These are phyloP conservation scores for Lactifluus subvellereus DNA, from an alignment of 768 basidiomycete species.

Conservation along the genomic window DNA sequence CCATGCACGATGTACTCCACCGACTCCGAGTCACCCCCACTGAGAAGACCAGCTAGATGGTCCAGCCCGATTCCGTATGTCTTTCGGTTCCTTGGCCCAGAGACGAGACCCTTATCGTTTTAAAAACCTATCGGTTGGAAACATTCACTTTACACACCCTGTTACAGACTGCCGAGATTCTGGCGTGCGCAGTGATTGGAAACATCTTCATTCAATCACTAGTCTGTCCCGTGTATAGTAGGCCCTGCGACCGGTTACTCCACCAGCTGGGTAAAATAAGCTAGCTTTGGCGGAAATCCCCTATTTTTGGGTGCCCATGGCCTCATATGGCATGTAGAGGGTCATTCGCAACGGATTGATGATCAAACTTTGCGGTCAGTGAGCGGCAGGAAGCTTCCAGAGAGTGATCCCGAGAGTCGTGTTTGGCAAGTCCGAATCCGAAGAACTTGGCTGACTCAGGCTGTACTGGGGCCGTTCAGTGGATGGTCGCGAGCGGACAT, in stretches of 20 bases:
- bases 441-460: background rate
- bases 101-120: background rate
- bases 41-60: too few species aligned
- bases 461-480: background rate
- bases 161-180: background rate
- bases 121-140: background rate
- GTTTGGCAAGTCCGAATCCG: background rate
- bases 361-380: background rate
- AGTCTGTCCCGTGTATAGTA: background rate
- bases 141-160: background rate
- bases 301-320: background rate
- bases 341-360: background rate
- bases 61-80: background rate
- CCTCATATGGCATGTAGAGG: background rate
- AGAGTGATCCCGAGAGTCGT: background rate
- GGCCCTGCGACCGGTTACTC: background rate
- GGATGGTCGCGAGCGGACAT: background rate
- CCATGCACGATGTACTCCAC: too few species aligned
- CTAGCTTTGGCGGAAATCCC: too few species aligned
- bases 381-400: background rate
- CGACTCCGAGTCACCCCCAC: too few species aligned
- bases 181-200: background rate
- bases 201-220: background rate
- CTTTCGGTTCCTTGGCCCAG: background rate
- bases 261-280: background rate